These are phyloP conservation scores for Helicocarpus griseus DNA, from an alignment of 2,329 filamentous ascomycete genomes.

Conservation along the genomic window DNA sequence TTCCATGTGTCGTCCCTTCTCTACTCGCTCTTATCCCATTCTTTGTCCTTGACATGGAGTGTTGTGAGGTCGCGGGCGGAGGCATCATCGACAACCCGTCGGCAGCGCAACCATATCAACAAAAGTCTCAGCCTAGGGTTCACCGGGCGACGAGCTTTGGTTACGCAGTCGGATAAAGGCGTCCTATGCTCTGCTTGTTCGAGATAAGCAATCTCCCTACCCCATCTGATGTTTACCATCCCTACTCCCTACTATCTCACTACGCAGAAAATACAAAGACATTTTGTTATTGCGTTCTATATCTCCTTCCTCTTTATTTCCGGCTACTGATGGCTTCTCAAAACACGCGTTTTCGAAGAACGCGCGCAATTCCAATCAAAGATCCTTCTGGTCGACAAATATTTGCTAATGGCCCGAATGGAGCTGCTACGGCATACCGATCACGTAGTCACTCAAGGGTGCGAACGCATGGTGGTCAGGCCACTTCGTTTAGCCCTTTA, in stretches of 20 bases:
- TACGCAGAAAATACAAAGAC: conserved; percentile 2
- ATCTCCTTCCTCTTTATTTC: not conserved
- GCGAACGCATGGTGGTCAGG: not conserved
- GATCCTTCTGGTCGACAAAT: conserved; percentile 1
- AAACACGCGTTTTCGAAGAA: not conserved
- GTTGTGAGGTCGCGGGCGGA: not conserved
- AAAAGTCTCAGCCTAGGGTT: not conserved
- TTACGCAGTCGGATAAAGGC: not conserved
- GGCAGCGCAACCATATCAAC: not conserved
- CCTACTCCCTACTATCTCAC: not conserved
- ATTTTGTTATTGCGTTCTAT: not conserved
- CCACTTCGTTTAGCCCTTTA: not conserved
- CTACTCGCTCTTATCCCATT: not conserved
- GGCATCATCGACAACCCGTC: not conserved
- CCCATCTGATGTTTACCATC: not conserved
- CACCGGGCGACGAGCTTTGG: not conserved
- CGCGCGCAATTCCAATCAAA: conserved; percentile 1
- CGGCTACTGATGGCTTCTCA: not conserved
- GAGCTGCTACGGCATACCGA: not conserved
- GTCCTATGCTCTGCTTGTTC: not conserved
- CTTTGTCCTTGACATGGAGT: conserved; percentile 2
- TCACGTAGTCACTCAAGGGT: not conserved
- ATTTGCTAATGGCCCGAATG: not conserved
- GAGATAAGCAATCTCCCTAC: not conserved
- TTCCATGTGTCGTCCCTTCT: not conserved